Evolutionary conservation across 345 rosid genomes (phyloP).

Genomic region (Citrus reticulata): DNA sequence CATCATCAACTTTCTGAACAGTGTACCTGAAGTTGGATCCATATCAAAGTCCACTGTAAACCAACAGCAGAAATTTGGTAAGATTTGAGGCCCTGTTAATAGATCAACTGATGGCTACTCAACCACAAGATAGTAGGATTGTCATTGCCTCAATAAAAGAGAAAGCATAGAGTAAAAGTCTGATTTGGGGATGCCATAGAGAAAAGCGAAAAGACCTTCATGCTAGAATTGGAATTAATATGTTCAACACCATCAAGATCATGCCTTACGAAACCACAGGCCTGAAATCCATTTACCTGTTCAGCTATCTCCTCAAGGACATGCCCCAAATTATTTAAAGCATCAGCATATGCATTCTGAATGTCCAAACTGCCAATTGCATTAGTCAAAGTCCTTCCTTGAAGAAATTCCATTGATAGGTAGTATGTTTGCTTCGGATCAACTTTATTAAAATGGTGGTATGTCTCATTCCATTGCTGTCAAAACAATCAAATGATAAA

Average conservation of each 20-base stretch:
- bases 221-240: background rate
- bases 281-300: constrained; percentile 47
- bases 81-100: background rate
- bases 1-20: constrained; percentile 2
- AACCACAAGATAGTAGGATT: background rate
- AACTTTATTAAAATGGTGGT: constrained; percentile 64
- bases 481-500: constrained; percentile 16
- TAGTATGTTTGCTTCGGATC: constrained; percentile 94
- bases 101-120: background rate
- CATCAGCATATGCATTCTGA: constrained; percentile 76
- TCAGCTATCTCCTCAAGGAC: constrained; percentile 82
- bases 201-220: background rate
- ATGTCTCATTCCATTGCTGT: constrained; percentile 96
- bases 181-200: background rate
- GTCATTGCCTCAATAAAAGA: background rate
- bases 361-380: constrained; percentile 77
- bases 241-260: background rate
- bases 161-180: background rate
- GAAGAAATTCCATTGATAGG: constrained; percentile 96
- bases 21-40: background rate
- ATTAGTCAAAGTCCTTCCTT: constrained; percentile 91
- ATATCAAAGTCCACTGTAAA: background rate
- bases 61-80: background rate
- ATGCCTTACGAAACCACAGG: background rate
- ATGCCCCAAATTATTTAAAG: constrained; percentile 71